Percentiles rank a stretch among this genome's conserved stretches.
phyloP scores from a whole-genome alignment of 352 stramenopile genomes.

The Globisporangium parvum region DNA sequence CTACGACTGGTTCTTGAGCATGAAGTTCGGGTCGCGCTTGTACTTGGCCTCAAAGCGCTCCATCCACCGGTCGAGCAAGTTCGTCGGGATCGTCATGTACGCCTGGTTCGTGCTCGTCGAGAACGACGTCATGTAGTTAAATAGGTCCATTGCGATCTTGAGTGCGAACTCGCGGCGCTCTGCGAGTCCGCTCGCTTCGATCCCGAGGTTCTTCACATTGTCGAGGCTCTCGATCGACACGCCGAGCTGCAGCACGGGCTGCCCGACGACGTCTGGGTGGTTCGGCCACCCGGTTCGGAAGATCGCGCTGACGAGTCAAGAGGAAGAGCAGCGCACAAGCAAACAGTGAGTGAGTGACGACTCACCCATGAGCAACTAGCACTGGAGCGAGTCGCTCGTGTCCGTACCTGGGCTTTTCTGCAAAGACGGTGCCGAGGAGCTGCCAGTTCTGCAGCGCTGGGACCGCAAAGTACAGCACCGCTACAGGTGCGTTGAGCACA shows the following conservation, averaged over 20 bases:
- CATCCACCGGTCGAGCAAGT: constrained; percentile 91
- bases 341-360: neutral
- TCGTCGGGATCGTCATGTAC: constrained; percentile 87
- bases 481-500: too few species aligned
- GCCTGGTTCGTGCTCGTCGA: constrained; percentile 58
- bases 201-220: constrained; percentile 71
- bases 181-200: constrained; percentile 50
- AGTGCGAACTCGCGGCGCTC: constrained; percentile 82
- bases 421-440: constrained; percentile 63
- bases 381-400: neutral
- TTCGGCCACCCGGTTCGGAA: constrained; percentile 63
- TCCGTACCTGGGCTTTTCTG: constrained; percentile 40
- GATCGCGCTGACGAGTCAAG: constrained; percentile 28
- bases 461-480: constrained; percentile 68
- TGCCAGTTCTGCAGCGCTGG: constrained; percentile 67
- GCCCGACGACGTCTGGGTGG: constrained; percentile 48
- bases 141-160: constrained; percentile 91
- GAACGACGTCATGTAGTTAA: constrained; percentile 91
- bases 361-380: too few species aligned
- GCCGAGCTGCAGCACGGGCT: constrained; percentile 56
- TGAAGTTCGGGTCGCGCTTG: constrained; percentile 88
- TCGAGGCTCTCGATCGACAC: constrained; percentile 70
- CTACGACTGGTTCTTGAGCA: constrained; percentile 66
- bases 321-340: neutral
- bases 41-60: constrained; percentile 88